Evolutionary conservation across 768 basidiomycete species (phyloP), one percentile per base, ranked within the genome.

Genomic region (Leccinum incarnatum): DNA sequence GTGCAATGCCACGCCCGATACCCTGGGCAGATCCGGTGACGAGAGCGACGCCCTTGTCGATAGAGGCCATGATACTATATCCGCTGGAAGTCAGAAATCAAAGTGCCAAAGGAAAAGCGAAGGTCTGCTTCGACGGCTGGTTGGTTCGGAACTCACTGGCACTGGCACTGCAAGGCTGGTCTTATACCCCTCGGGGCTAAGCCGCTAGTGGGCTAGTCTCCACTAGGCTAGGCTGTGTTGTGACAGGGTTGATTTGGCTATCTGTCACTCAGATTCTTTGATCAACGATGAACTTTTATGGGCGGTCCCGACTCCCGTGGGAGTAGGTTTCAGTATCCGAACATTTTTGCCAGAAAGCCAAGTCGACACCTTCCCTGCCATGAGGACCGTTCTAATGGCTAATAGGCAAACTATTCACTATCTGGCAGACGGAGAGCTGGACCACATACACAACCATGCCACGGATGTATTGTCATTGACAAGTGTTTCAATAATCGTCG

Each of bases 21-120:
- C 71, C 68, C 51, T 66, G 68, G 1, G 65, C 70, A 5, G 69
- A 64, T 30, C 70, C 70, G 17, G 69, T 72, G 37, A 74, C 57
- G 25, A 74, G 62, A 1, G 72, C 69, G 29, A 67, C 56, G 12
- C 77, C 37, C 17, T 37, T 37, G 8, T 37, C 72, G 21, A 21
- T 10, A 6, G 45, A 46, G 17, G 17, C 37, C 37, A 40, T 40
- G 37, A 40, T 40, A 40, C 9, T 40, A 17, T 40, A 40, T 40
- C 9, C 17, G 17, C 9, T 40, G 17, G 17, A 40, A 40, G 37
- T 3, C n/a, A n/a, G 17, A 7, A 2, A 5, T 9, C 17, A n/a
- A 40, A 40, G 37, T 40, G 17, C 17, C 8, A 9, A 40, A 8
- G 37, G 17, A n/a, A 40, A 40, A 17, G 37, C n/a, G 17, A 40